Evolutionary conservation across 352 stramenopile species (phyloP).

Genomic region (Globisporangium camurandrum): DNA sequence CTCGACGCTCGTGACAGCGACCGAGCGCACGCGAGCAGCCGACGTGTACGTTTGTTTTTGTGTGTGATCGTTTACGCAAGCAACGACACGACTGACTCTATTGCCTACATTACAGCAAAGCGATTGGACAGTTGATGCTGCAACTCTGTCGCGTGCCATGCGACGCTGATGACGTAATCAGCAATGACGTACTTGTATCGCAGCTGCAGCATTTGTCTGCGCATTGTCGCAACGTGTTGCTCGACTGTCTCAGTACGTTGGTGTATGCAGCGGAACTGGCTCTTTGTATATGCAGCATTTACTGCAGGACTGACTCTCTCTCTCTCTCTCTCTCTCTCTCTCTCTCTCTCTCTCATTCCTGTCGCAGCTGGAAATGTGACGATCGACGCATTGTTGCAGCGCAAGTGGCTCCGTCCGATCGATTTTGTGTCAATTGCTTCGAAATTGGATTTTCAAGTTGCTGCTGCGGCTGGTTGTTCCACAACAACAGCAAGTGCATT

Average conservation of each 20-base stretch:
- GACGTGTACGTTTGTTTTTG: conserved; percentile 33
- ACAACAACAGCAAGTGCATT: too few species aligned
- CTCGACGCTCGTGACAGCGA: conserved; percentile 35
- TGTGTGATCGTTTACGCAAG: not conserved
- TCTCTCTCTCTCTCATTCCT: not conserved
- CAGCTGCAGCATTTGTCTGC: conserved; percentile 35
- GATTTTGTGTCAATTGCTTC: conserved; percentile 40
- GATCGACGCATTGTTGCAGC: conserved; percentile 31
- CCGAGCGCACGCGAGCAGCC: conserved; percentile 21
- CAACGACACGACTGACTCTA: not conserved
- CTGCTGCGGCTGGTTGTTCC: too few species aligned
- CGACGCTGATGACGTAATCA: too few species aligned
- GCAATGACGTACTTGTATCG: too few species aligned
- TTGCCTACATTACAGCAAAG: conserved; percentile 17
- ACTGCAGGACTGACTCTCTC: conserved; percentile 2
- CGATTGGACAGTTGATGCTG: conserved; percentile 56
- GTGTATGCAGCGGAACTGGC: too few species aligned
- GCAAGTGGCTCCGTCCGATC: conserved; percentile 49
- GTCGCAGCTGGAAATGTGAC: conserved; percentile 21
- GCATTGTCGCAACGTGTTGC: conserved; percentile 29
- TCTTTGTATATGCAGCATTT: too few species aligned
- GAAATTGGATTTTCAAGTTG: conserved; percentile 19
- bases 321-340: not conserved
- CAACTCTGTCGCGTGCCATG: conserved; percentile 41
- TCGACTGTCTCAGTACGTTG: conserved; percentile 46